These are phyloP conservation scores for Neodidymelliopsis sp. DNA, from an alignment of 2,329 filamentous ascomycete genomes.

Conservation along the genomic window DNA sequence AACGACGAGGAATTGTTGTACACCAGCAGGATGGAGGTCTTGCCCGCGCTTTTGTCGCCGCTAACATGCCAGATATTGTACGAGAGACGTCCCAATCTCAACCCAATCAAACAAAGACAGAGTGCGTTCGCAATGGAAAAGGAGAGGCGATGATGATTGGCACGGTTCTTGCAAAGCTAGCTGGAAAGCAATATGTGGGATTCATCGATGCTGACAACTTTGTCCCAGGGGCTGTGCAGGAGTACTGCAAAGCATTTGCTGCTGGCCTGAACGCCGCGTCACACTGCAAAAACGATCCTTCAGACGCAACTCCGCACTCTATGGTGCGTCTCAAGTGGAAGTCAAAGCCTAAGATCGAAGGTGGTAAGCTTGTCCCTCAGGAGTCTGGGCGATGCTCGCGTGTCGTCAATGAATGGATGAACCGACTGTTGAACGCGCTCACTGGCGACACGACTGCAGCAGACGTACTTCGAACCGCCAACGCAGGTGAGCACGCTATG, in stretches of 20 bases:
- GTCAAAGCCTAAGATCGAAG: conserved; percentile 23
- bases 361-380: conserved; percentile 15
- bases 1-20: conserved; percentile 10
- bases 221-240: conserved; percentile 23
- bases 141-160: conserved; percentile 29
- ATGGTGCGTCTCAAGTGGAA: conserved; percentile 32
- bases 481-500: conserved; percentile 30
- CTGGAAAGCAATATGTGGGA: conserved; percentile 13
- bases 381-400: conserved; percentile 24
- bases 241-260: conserved; percentile 29
- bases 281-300: neutral
- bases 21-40: conserved; percentile 21
- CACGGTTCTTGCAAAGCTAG: conserved; percentile 17
- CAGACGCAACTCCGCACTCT: neutral
- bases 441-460: neutral
- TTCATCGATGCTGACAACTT: conserved; percentile 31
- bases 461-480: conserved; percentile 16
- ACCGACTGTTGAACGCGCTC: conserved; percentile 8
- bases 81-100: neutral
- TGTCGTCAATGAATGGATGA: conserved; percentile 26
- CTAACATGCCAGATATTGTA: neutral
- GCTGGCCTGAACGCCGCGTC: too few relatives aligned
- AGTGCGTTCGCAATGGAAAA: conserved; percentile 22
- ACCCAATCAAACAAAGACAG: neutral
- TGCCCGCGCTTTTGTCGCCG: conserved; percentile 16